Evolutionary conservation across 805 yeast species (phyloP), one percentile per base, ranked within the genome.

Genomic region (Saccharomycopsis synnaedendra): DNA sequence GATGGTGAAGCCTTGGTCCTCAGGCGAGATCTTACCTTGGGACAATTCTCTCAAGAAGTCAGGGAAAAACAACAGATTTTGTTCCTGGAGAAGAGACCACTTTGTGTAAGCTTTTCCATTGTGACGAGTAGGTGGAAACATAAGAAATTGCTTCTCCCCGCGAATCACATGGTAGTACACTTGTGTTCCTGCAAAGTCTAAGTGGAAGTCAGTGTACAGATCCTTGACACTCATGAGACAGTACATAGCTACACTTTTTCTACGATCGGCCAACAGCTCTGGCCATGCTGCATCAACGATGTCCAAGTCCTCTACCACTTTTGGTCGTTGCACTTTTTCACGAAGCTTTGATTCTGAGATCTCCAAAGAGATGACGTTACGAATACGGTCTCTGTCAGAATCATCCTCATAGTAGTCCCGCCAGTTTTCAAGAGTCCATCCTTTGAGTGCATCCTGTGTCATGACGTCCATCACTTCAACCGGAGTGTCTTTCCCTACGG

Each of bases 171-270:
- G 85, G 62, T 88, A 88, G 60, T 85, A 88, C 4, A 88, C 97
- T 1, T 93, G 83, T 0, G 96, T 85, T 0, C 96, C 97, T 2
- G 94, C 93, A 61, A 88, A 88, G 61, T 88, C 97, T 40, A 88
- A 69, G 62, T 88, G 97, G 64, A 87, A 88, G 60, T 88, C 97
- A 0, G 96, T 88, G 60, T 75, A 88, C 2, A 93, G 78, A 51
- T 81, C 76, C 30, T 71, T 67, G 3, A 85, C 95, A 0, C 94
- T 83, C 95, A 88, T 88, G 39, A 88, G 67, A 53, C 94, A 81
- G 60, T 88, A 88, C 47, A 80, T 76, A 27, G 87, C 77, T 1
- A 82, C 84, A 52, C 77, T 72, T 1, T 87, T 84, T 46, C 77
- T 63, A 3, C 50, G 48, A 5, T 42, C 34, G 8, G 42, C 39